A percentile compares a stretch with the other conserved stretches of the same genome.
Conservation (phyloP, 129 eudicot genomes). For the Saposhnikovia divaricata region DNA sequence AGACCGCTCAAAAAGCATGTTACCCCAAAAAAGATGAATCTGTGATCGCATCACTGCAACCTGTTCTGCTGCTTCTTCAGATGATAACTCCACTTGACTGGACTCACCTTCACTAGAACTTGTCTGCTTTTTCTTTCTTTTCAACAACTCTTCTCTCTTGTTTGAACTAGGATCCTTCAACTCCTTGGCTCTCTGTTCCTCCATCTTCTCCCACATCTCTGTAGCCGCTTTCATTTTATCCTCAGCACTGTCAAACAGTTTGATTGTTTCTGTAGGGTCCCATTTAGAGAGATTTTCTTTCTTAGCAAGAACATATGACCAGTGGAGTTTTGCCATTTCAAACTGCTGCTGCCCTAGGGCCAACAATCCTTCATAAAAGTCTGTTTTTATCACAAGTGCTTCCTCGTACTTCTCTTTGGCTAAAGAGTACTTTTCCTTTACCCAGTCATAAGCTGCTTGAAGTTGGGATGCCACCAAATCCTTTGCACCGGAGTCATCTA, state of each 20-base stretch:
- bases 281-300: slow-evolving; percentile 72
- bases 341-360: slow-evolving; percentile 96
- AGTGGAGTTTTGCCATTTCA: slow-evolving; percentile 95
- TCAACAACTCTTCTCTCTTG: slow-evolving; percentile 64
- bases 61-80: slow-evolving; percentile 86
- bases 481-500: slow-evolving; percentile 69
- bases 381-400: slow-evolving; percentile 72
- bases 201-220: slow-evolving; percentile 91
- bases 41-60: slow-evolving; percentile 95
- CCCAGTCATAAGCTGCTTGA: slow-evolving; percentile 89
- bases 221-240: slow-evolving; percentile 91
- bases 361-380: slow-evolving; percentile 83
- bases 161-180: slow-evolving; percentile 55
- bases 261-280: slow-evolving; percentile 75
- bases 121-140: slow-evolving; percentile 53
- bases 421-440: slow-evolving; percentile 62
- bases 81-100: slow-evolving; percentile 38
- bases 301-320: slow-evolving; percentile 86
- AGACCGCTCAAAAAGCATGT: slow-evolving; percentile 94
- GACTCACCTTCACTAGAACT: slow-evolving; percentile 33
- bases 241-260: slow-evolving; percentile 84
- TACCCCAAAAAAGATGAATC: slow-evolving; percentile 95
- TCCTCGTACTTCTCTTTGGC: slow-evolving; percentile 89
- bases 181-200: slow-evolving; percentile 89
- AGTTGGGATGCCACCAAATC: slow-evolving; percentile 60